Evolutionary conservation across 2,329 filamentous ascomycete genomes (phyloP).

Genomic region (Fusarium algeriense): DNA sequence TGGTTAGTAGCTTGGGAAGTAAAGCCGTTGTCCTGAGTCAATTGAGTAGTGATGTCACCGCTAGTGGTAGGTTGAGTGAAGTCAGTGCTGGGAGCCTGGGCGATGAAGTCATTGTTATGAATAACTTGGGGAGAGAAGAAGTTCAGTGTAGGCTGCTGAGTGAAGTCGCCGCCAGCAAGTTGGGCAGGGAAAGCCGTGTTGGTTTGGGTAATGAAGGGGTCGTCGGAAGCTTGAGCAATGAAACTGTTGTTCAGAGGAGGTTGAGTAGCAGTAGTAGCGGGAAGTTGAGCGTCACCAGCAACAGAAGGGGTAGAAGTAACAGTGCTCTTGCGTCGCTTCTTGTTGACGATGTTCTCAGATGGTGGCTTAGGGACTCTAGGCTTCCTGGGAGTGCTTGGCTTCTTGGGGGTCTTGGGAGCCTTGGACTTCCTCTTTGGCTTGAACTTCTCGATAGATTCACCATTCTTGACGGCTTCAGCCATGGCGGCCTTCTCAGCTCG

Average conservation of each 20-base stretch:
- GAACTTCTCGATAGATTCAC: neutral
- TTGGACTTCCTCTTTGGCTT: slow-evolving; percentile 7
- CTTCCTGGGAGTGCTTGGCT: neutral
- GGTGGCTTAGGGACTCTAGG: neutral
- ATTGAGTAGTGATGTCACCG: neutral
- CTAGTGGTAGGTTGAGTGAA: neutral
- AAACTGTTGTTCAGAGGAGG: neutral
- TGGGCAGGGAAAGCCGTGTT: neutral
- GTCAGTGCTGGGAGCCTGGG: neutral
- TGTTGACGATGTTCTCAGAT: neutral
- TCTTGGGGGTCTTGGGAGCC: neutral
- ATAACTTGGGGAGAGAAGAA: neutral
- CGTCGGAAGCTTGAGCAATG: neutral
- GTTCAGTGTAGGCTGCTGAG: neutral
- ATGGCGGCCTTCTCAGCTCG: neutral
- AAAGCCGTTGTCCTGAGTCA: neutral
- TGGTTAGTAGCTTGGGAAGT: neutral
- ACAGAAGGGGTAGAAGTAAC: neutral
- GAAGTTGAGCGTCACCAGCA: neutral
- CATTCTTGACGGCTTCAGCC: neutral
- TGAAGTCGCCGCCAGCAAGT: neutral
- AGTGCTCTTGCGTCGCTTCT: slow-evolving; percentile 12
- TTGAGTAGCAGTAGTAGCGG: neutral
- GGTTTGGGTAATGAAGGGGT: neutral
- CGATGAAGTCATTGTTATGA: neutral